Evolutionary conservation across 345 rosid genomes (phyloP), one percentile per base, ranked within the genome.

Genomic region (Combretum micranthum): DNA sequence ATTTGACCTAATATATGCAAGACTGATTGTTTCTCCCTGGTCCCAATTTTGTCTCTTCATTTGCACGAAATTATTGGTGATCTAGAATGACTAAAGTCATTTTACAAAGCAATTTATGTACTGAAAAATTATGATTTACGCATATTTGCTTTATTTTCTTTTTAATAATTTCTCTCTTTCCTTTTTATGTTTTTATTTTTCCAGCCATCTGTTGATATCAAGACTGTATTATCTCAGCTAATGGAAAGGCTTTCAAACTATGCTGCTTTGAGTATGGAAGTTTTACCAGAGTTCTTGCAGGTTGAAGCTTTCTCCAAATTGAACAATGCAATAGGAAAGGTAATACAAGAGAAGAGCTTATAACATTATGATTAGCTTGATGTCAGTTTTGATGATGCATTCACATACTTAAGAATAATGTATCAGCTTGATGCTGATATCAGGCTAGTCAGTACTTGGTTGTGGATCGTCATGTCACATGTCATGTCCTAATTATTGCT

Each of bases 161-260:
- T 13, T 17, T 45, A 12, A 39, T 52, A 19, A 59, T 19, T 52
- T 60, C 54, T 69, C 53, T 45, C 16, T 44, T 53, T 44, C 42
- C 13, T 64, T 50, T n/a, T 44, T 14, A 19, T 15, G 48, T 20
- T 65, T 65, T 52, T 43, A 73, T 32, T 70, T 71, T 77, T 53
- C 47, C 85, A 94, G 99, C 81, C 96, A 55, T 81, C 95, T 50
- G 96, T 94, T 63, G 99, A 94, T 72, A 82, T 90, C 79, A 90
- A 85, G 90, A 94, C 96, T 11, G 96, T 90, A 64, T 82, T 94
- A 64, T 90, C 99, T 55, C 81, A 92, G 63, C 72, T 94, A 69
- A 94, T 94, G 99, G 99, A 94, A 79, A 87, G 99, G 77, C 80
- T 94, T 17, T 90, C 99, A 50, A 87, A 79, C 69, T 94, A 90